Percentiles rank a stretch among this genome's conserved stretches.
Evolutionary conservation across 371 early-diverging fungal species (phyloP).

Genomic region (Apophysomyces elegans): DNA sequence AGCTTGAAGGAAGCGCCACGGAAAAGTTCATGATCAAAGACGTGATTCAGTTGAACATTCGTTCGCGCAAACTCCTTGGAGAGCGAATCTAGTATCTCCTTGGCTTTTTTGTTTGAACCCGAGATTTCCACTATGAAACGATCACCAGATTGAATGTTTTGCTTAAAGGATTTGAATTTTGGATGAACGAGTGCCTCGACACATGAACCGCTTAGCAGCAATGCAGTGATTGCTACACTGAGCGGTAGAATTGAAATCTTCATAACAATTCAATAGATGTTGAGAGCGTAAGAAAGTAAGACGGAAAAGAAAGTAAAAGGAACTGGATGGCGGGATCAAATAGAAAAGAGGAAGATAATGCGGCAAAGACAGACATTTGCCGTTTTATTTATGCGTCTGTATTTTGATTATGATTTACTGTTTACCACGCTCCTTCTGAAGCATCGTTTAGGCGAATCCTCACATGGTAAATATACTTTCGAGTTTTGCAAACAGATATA

Average conservation of each 20-base stretch:
- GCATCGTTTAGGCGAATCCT: neutral
- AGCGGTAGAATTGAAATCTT: neutral
- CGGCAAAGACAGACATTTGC: neutral
- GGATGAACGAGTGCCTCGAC: constrained; percentile 2
- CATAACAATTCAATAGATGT: neutral
- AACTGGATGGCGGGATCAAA: too few relatives aligned
- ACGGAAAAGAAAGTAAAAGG: neutral
- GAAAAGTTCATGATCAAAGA: constrained; percentile 43
- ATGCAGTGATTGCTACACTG: neutral
- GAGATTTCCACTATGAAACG: constrained; percentile 43
- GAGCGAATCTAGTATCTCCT: constrained; percentile 25
- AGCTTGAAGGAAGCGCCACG: constrained; percentile 41
- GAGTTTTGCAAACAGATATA: neutral
- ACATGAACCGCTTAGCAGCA: constrained; percentile 1
- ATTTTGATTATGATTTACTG: neutral
- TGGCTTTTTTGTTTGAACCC: neutral
- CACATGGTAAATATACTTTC: constrained; percentile 4
- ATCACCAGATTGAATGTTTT: constrained; percentile 9
- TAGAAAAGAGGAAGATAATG: neutral
- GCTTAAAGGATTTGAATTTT: neutral
- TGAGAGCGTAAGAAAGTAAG: neutral
- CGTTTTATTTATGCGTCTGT: neutral
- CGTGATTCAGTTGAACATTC: constrained; percentile 29
- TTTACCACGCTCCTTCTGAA: neutral
- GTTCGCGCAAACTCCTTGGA: constrained; percentile 27